Percentiles rank a stretch among this genome's conserved stretches.
Evolutionary conservation across 768 basidiomycete genomes (phyloP).

Genomic region (Agrocybe chaxingu): DNA sequence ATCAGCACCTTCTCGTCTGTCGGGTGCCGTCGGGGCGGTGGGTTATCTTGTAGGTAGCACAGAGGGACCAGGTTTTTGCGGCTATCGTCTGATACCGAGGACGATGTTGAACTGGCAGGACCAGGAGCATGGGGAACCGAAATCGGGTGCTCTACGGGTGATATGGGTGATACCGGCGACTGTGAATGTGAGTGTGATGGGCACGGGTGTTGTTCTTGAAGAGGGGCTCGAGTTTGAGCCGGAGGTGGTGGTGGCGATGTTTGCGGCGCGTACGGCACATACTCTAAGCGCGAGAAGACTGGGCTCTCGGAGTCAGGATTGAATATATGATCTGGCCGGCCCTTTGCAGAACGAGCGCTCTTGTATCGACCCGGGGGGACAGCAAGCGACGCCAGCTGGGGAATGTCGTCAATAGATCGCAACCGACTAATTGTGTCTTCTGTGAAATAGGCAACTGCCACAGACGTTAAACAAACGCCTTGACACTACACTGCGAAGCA

Average conservation of each 20-base stretch:
- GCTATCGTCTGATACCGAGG: conserved; percentile 19
- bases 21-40: conserved; percentile 65
- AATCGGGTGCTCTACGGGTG: conserved; percentile 6
- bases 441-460: conserved; percentile 74
- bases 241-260: conserved; percentile 17
- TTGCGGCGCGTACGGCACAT: conserved; percentile 39
- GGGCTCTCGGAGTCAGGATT: conserved; percentile 36
- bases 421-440: conserved; percentile 63
- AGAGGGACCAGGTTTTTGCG: conserved; percentile 53
- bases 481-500: conserved; percentile 4
- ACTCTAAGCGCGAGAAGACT: conserved; percentile 40
- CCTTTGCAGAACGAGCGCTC: conserved; percentile 66
- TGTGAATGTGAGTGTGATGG: conserved; percentile 13
- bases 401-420: conserved; percentile 62
- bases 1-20: conserved; percentile 52
- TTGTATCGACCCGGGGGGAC: conserved; percentile 69
- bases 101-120: conserved; percentile 26
- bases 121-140: conserved; percentile 18
- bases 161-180: no score
- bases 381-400: conserved; percentile 41
- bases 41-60: conserved; percentile 61
- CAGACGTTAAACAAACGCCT: neutral
- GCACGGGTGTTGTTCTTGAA: conserved; percentile 7
- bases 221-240: conserved; percentile 8
- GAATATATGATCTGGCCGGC: conserved; percentile 50